Evolutionary conservation across 2,329 filamentous ascomycete genomes (phyloP), one percentile per base, ranked within the genome.

Genomic region (Magnaporthiopsis incrustans): DNA sequence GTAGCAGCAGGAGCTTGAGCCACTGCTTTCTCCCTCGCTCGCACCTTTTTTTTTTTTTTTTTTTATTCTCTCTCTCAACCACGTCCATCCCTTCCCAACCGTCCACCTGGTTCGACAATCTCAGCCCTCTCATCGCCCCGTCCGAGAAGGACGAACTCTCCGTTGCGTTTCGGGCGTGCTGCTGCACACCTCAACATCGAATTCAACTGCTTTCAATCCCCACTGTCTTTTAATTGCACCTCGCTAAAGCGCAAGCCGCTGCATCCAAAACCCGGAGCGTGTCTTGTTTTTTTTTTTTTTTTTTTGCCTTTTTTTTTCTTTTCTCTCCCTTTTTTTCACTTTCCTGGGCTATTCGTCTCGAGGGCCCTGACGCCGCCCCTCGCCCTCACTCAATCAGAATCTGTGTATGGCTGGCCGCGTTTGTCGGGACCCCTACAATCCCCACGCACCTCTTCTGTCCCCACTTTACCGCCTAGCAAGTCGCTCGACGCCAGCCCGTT

Each of bases 31-130:
- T 53, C 44, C 18, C 22, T 25, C 44, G 15, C 35, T 38, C 6
- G 15, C 44, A 25, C n/a, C n/a, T 53, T 53, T 50, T 50, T 50
- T 50, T 50, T 50, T 44, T 50, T 50, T 50, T 22, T 22, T 30
- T 50, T 50, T 50, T 22, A 8, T 30, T 50, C 10, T n/a, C 10
- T 8, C 4, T 12, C 11, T 8, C 8, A 18, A 53, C 22, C 18
- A 11, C 30, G 30, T 30, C 33, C n/a, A 38, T 35, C 60, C 60
- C n/a, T 22, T 61, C 44, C 60, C 60, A 61, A 35, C 60, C 60
- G 60, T 38, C 60, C 60, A 53, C 60, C 38, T 61, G 35, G 44
- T 53, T 53, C 44, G 44, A 53, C 44, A 53, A 53, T 53, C 44
- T 22, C 44, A 53, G 44, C 44, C 22, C 44, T 53, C 44, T 15